Percentiles rank a stretch among this genome's conserved stretches.
Evolutionary conservation across 768 basidiomycete species (phyloP).

Genomic region (Xerocomellus chrysenteron): DNA sequence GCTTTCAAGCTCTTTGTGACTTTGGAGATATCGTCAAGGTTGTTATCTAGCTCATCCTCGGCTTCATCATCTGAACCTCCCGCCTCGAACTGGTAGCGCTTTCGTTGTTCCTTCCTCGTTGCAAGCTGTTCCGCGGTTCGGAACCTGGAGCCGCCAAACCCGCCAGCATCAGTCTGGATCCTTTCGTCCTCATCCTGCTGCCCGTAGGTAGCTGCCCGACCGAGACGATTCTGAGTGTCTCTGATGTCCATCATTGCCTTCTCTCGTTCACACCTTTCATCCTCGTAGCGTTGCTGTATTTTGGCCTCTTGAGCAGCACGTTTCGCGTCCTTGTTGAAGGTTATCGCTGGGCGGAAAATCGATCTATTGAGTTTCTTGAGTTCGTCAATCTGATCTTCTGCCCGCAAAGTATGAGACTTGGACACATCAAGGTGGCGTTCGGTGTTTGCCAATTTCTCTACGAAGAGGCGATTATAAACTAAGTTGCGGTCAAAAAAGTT

Average conservation of each 20-base stretch:
- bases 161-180: constrained; percentile 30
- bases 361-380: constrained; percentile 92
- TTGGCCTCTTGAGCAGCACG: constrained; percentile 85
- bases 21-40: constrained; percentile 82
- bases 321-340: constrained; percentile 91
- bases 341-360: constrained; percentile 90
- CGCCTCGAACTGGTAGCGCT: constrained; percentile 89
- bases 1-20: constrained; percentile 77
- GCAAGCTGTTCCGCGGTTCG: constrained; percentile 52
- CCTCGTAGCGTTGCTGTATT: constrained; percentile 80
- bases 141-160: constrained; percentile 40
- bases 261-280: constrained; percentile 82
- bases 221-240: constrained; percentile 84
- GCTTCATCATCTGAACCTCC: constrained; percentile 89
- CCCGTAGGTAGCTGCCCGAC: constrained; percentile 66
- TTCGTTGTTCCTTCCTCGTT: constrained; percentile 65
- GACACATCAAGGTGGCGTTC: constrained; percentile 93
- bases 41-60: constrained; percentile 91
- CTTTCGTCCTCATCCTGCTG: constrained; percentile 47
- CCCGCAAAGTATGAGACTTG: constrained; percentile 81
- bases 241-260: constrained; percentile 82
- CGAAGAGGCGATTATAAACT: background rate
- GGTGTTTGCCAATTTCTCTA: constrained; percentile 88
- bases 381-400: constrained; percentile 92
- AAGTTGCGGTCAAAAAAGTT: background rate